Evolutionary conservation across 768 basidiomycete genomes (phyloP).

Genomic region (Suillus placidus): DNA sequence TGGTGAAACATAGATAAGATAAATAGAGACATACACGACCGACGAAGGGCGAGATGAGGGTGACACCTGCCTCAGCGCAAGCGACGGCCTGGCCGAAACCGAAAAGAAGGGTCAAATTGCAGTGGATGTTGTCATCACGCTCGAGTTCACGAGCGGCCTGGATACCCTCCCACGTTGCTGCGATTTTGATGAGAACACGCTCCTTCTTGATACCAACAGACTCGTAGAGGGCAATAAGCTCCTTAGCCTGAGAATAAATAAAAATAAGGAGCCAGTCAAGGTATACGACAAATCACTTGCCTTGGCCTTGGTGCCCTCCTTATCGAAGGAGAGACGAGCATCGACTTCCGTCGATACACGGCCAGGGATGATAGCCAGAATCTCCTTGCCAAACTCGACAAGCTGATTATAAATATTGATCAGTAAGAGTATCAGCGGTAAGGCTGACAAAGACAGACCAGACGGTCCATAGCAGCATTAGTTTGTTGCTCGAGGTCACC

Average conservation of each 20-base stretch:
- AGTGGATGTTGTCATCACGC: conserved; percentile 91
- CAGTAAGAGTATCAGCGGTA: neutral
- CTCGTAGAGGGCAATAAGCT: conserved; percentile 92
- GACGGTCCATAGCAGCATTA: conserved; percentile 82
- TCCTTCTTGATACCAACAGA: conserved; percentile 93
- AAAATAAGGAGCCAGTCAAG: neutral
- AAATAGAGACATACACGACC: conserved; percentile 71
- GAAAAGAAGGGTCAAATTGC: conserved; percentile 98
- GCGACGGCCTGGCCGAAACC: conserved; percentile 99
- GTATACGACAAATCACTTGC: conserved; percentile 34
- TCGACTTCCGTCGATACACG: conserved; percentile 99
- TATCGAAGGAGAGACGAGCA: conserved; percentile 96
- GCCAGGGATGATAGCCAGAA: conserved; percentile 93
- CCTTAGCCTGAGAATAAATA: conserved; percentile 54
- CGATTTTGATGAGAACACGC: conserved; percentile 98
- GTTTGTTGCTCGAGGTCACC: conserved; percentile 74
- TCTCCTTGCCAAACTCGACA: conserved; percentile 97
- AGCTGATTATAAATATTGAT: conserved; percentile 52
- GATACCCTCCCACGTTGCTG: conserved; percentile 99
- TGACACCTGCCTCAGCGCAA: conserved; percentile 97
- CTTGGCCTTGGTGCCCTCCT: conserved; percentile 89
- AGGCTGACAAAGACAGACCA: conserved; percentile 54
- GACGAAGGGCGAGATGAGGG: conserved; percentile 99
- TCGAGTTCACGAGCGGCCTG: conserved; percentile 98
- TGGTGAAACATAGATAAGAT: conserved; percentile 14